Percentiles rank a stretch among this genome's conserved stretches.
Evolutionary conservation across 2,329 filamentous ascomycete species (phyloP).

Genomic region (Colletotrichum abscissum): DNA sequence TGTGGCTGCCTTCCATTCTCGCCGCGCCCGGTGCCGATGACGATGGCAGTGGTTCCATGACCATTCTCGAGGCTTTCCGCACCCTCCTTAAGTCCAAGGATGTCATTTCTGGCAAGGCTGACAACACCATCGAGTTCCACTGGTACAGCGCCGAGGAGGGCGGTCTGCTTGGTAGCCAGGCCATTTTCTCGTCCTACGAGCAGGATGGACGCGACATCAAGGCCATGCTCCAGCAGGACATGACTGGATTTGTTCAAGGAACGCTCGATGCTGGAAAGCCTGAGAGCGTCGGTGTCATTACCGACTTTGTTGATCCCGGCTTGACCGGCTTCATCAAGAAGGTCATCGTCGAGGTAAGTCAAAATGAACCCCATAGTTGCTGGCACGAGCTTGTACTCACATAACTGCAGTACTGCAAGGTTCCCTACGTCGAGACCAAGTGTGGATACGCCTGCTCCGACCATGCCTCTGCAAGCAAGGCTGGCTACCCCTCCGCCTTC

Average conservation of each 20-base stretch:
- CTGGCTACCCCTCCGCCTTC: constrained; percentile 79
- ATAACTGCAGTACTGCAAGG: constrained; percentile 79
- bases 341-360: constrained; percentile 74
- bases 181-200: constrained; percentile 86
- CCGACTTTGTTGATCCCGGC: constrained; percentile 85
- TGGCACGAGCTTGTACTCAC: constrained; percentile 31
- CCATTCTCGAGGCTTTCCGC: constrained; percentile 90
- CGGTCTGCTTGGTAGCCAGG: constrained; percentile 87
- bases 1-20: constrained; percentile 86
- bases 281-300: constrained; percentile 92
- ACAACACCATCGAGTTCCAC: constrained; percentile 95
- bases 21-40: constrained; percentile 95
- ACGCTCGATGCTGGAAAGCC: constrained; percentile 84
- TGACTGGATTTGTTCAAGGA: constrained; percentile 90
- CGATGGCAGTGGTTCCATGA: constrained; percentile 92
- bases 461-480: constrained; percentile 79
- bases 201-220: constrained; percentile 80
- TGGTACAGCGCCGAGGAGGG: constrained; percentile 95
- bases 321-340: constrained; percentile 93
- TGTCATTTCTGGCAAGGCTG: constrained; percentile 75
- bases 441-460: constrained; percentile 89
- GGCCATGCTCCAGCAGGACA: constrained; percentile 98
- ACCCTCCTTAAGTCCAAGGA: constrained; percentile 80
- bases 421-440: constrained; percentile 88
- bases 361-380: not conserved